A percentile compares a stretch with the other conserved stretches of the same genome.
These are phyloP conservation scores for Gonapodya sp. DNA, from an alignment of 192 early-diverging fungal genomes.

Conservation along the genomic window DNA sequence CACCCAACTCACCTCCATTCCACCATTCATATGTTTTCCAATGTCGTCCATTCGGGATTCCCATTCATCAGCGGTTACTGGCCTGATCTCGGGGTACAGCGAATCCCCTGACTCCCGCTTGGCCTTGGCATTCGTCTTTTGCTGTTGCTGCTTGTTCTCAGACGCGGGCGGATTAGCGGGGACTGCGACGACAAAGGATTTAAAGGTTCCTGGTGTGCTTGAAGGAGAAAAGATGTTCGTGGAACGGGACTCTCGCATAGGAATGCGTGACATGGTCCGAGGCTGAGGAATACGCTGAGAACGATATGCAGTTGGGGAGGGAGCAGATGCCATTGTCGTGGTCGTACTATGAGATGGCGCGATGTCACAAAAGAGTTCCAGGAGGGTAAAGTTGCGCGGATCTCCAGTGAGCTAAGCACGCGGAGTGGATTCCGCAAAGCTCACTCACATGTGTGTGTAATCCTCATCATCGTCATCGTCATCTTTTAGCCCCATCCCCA, in stretches of 20 bases:
- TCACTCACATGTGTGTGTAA: neutral
- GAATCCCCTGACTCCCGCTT: neutral
- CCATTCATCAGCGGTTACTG: neutral
- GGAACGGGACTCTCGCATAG: neutral
- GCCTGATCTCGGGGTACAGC: neutral
- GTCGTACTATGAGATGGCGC: neutral
- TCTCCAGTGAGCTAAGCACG: too few species aligned
- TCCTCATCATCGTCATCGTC: neutral
- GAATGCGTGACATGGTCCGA: neutral
- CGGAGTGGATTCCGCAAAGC: too few species aligned
- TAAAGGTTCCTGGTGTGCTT: too few species aligned
- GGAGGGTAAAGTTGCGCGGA: too few species aligned
- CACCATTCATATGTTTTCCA: neutral
- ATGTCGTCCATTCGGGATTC: neutral
- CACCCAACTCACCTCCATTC: neutral
- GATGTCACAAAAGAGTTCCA: too few species aligned
- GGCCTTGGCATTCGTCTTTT: too few species aligned
- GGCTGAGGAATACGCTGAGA: neutral
- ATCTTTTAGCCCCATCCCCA: too few species aligned
- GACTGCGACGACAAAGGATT: too few species aligned
- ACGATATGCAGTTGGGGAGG: neutral
- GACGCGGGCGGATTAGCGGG: neutral
- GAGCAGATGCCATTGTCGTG: neutral
- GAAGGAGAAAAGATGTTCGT: too few species aligned
- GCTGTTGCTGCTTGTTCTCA: neutral